Conservation (phyloP, 345 rosid species). For the Noccaea bulbosa region DNA sequence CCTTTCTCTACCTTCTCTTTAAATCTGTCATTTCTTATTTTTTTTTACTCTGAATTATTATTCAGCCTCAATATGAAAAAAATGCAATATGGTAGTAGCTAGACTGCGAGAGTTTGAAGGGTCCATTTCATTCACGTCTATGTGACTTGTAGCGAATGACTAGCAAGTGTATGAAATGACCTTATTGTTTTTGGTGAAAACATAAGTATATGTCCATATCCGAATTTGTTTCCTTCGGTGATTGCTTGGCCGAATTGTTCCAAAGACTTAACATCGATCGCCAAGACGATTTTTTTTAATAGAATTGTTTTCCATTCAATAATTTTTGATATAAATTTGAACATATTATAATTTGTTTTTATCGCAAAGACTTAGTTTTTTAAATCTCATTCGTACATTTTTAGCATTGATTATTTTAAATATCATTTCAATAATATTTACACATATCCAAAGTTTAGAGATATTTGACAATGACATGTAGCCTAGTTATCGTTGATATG, state of each 20-base stretch:
- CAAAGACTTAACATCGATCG: not conserved
- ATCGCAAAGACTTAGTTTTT: too few relatives aligned
- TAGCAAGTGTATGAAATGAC: slow-evolving; percentile 29
- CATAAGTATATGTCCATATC: slow-evolving; percentile 23
- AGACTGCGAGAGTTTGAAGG: slow-evolving; percentile 24
- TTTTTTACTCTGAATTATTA: slow-evolving; percentile 6
- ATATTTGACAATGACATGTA: too few relatives aligned
- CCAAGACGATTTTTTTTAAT: not conserved
- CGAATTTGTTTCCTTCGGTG: slow-evolving; percentile 20
- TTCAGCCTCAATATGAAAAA: not conserved
- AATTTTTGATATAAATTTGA: too few relatives aligned
- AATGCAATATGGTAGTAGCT: slow-evolving; percentile 27
- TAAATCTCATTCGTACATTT: not conserved
- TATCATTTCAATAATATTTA: not conserved
- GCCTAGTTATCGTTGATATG: too few relatives aligned
- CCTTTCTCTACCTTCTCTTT: not conserved
- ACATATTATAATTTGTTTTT: not conserved
- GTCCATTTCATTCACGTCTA: slow-evolving; percentile 34
- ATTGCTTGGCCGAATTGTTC: slow-evolving; percentile 29
- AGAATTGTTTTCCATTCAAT: not conserved
- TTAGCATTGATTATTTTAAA: not conserved
- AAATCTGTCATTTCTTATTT: not conserved
- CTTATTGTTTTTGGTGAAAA: slow-evolving; percentile 31
- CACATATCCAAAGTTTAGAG: not conserved
- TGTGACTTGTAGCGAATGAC: slow-evolving; percentile 34